Evolutionary conservation across 768 basidiomycete species (phyloP), one percentile per base, ranked within the genome.

Genomic region (Rossbeevera mucosa): DNA sequence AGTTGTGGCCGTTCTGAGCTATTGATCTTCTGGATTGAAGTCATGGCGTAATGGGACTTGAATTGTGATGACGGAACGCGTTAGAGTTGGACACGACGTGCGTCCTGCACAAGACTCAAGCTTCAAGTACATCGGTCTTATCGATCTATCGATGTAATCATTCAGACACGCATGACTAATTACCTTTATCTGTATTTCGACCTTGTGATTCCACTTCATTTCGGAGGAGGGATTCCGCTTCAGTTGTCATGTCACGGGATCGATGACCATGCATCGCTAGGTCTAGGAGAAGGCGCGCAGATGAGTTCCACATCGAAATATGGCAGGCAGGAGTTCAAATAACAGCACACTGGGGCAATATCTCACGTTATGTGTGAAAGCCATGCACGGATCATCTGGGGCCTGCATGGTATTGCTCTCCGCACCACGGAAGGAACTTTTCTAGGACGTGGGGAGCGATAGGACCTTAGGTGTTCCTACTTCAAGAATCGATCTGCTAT

Each of bases 1-100:
- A 24, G 51, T 52, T 38, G 47, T 56, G 74, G 65, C 59, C 77
- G 76, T 50, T 81, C 74, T 20, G 65, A 48, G 2, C 76, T 72
- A 67, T 84, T 80, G 57, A 85, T 76, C 62, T 77, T 79, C 68
- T 83, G 75, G 51, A 83, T 65, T 28, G 73, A 73, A 67, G 78
- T 76, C 69, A 70, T 75, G 64, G 63, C 40, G 36, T 26, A 29
- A 31, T 44, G 47, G 16, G 43, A 12, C 6, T 38, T 50, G 25
- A 22, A 30, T 40, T 52, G 20, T 28, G 50, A 31, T 24, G 30
- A 48, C 7, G n/a, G 11, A 25, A 44, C 28, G 22, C n/a, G n/a
- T 14, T 22, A 16, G 40, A 41, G 21, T 21, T 22, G 25, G 24
- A 22, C 29, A 29, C 29, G 47, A 44, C 11, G n/a, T n/a, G 36